These are phyloP conservation scores for Pseudocercospora eumusae DNA, from an alignment of 2,329 filamentous ascomycete genomes.

Conservation along the genomic window DNA sequence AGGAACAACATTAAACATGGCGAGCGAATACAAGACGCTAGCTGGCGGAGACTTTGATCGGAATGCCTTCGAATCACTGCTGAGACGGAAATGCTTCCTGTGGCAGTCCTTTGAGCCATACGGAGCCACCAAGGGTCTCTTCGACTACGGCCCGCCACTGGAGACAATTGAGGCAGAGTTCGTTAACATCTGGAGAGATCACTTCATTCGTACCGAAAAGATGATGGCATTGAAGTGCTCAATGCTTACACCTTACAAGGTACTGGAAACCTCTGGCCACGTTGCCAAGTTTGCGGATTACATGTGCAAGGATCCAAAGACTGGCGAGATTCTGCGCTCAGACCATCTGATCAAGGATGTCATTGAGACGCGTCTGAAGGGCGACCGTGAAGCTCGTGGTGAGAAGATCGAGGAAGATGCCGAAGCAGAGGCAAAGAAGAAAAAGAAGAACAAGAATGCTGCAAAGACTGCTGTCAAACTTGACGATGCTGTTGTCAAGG, in stretches of 20 bases:
- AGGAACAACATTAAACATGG: slow-evolving; percentile 51
- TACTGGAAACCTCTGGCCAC: slow-evolving; percentile 90
- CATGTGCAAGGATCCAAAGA: slow-evolving; percentile 92
- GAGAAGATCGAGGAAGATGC: slow-evolving; percentile 75
- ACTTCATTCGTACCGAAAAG: slow-evolving; percentile 89
- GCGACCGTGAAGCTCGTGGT: slow-evolving; percentile 88
- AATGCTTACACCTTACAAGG: slow-evolving; percentile 87
- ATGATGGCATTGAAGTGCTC: slow-evolving; percentile 96
- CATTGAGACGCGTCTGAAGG: slow-evolving; percentile 81
- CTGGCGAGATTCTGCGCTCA: slow-evolving; percentile 91
- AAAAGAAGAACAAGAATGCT: slow-evolving; percentile 74
- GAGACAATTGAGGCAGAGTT: slow-evolving; percentile 85
- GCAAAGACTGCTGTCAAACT: slow-evolving; percentile 71
- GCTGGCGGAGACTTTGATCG: slow-evolving; percentile 90
- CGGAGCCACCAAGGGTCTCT: slow-evolving; percentile 58
- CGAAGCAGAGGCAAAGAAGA: slow-evolving; percentile 70
- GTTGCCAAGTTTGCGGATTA: slow-evolving; percentile 98
- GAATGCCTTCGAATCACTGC: slow-evolving; percentile 75
- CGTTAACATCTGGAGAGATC: slow-evolving; percentile 85
- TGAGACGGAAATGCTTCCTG: slow-evolving; percentile 88
- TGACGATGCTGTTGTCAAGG: slow-evolving; percentile 78
- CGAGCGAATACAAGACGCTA: slow-evolving; percentile 69
- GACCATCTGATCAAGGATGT: slow-evolving; percentile 97
- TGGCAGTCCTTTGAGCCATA: slow-evolving; percentile 97
- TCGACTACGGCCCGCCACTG: slow-evolving; percentile 89